Evolutionary conservation across 2,329 filamentous ascomycete genomes (phyloP).

Genomic region (Beauveria pseudobassiana): DNA sequence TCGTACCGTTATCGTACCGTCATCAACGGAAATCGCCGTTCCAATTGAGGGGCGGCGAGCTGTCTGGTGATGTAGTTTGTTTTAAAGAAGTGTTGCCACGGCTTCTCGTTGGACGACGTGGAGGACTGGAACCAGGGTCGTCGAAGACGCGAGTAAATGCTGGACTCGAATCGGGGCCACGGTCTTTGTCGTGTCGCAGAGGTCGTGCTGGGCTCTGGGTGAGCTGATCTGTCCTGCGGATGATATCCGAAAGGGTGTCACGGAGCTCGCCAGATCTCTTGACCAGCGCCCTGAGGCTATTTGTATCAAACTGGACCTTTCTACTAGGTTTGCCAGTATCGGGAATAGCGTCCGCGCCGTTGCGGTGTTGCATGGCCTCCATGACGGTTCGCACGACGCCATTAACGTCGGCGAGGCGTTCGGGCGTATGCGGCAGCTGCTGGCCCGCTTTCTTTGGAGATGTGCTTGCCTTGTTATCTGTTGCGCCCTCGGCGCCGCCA

Average conservation of each 20-base stretch:
- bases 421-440: slow-evolving; percentile 33
- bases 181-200: slow-evolving; percentile 35
- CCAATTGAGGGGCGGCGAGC: slow-evolving; percentile 42
- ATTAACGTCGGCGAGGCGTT: slow-evolving; percentile 33
- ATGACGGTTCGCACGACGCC: slow-evolving; percentile 55
- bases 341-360: slow-evolving; percentile 31
- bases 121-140: slow-evolving; percentile 50
- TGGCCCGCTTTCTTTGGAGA: slow-evolving; percentile 25
- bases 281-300: slow-evolving; percentile 59
- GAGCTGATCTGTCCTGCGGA: slow-evolving; percentile 52
- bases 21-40: slow-evolving; percentile 56
- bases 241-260: slow-evolving; percentile 50
- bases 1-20: slow-evolving; percentile 42
- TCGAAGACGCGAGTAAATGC: slow-evolving; percentile 61
- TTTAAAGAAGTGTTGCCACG: slow-evolving; percentile 47
- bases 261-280: slow-evolving; percentile 53
- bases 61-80: slow-evolving; percentile 42
- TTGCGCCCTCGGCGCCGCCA: slow-evolving; percentile 41
- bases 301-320: slow-evolving; percentile 60
- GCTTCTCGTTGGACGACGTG: slow-evolving; percentile 42
- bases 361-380: slow-evolving; percentile 54
- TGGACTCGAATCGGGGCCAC: slow-evolving; percentile 50
- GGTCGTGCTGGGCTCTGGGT: slow-evolving; percentile 49
- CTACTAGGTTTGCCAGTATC: slow-evolving; percentile 33
- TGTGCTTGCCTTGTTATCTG: slow-evolving; percentile 28